Base-by-base conservation (phyloP, 2,329 filamentous ascomycete species). In the Achaetomium macrosporum region DNA sequence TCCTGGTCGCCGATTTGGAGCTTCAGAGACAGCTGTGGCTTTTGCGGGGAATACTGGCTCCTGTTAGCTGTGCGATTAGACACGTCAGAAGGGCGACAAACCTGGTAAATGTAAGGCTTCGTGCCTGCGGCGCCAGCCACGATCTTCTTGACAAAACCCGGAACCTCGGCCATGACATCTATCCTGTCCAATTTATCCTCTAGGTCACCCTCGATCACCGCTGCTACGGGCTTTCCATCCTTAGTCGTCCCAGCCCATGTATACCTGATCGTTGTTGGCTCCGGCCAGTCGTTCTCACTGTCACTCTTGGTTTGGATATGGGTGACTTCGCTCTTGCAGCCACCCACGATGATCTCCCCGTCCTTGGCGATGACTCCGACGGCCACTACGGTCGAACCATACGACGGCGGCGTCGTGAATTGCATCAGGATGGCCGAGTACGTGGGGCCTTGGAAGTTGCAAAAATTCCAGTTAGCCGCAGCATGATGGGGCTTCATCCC, bases 401-500 rank as follows among this genome's bases (percentile, higher is more conserved):
- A 99, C 5, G 92, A 96, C 4, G 88, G 83, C 29, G 93, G 95
- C 1, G 93, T 99, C 36, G 84, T 95, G 70, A 85, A 99, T 70
- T 97, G 88, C 93, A 99, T 99, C 76, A 97, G 76, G 60, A 95
- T 73, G 29, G 91, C 92, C 29, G 91, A 93, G 73, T 90, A 87
- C 17, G 77, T 89, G 19, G 90, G 86, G 13, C 88, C 85, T 68
- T 97, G 91, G 75, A 96, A 96, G 72, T 91, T 83, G 70, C 82
- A 78, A 74, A 96, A 99, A 72, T 93, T 96, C 93, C 93, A 99
- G 58, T 81, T 83, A 30, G 88, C 84, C 57, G 92, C 91, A 55
- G 90, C 88, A 68, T 99, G 95, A 70, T 99, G 93, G 39, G 93
- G 93, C 79, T 99, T 99, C 92, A 97, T 97, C 68, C 91, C 93